phyloP scores from a whole-genome alignment of 805 yeast species.

The Barnettozyma californica region DNA sequence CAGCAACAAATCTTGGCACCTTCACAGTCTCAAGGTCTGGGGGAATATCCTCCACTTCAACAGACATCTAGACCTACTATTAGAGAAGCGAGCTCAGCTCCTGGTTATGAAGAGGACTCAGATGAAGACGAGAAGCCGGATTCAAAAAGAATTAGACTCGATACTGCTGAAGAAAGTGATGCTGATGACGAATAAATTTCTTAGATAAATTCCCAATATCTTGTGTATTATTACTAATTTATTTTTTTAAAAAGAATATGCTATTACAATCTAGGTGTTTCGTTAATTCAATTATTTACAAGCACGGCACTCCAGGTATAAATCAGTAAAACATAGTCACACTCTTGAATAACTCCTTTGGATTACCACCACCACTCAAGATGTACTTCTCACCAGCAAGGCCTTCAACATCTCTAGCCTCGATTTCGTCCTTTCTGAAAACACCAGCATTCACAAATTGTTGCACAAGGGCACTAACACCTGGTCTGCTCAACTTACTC shows the following conservation, averaged over 20 bases:
- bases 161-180: constrained; percentile 6
- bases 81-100: not conserved
- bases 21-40: not conserved
- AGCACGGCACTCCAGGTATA: not conserved
- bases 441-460: constrained; percentile 37
- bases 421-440: constrained; percentile 31
- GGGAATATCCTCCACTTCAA: constrained; percentile 8
- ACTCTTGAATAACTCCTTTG: constrained; percentile 28
- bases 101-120: constrained; percentile 6
- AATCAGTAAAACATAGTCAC: constrained; percentile 20
- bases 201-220: not conserved
- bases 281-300: not conserved
- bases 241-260: not conserved
- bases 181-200: constrained; percentile 6
- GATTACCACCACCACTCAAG: constrained; percentile 62
- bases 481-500: constrained; percentile 38
- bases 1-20: not conserved
- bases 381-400: constrained; percentile 46
- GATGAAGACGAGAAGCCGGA: not conserved
- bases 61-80: not conserved
- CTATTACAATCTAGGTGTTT: not conserved
- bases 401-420: constrained; percentile 29
- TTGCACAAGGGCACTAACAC: constrained; percentile 37
- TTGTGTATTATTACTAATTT: not conserved
- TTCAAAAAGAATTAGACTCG: constrained; percentile 1